A percentile compares a stretch with the other conserved stretches of the same genome.
Conservation (phyloP, 306 rosid species). For the Vachellia pachyceras region DNA sequence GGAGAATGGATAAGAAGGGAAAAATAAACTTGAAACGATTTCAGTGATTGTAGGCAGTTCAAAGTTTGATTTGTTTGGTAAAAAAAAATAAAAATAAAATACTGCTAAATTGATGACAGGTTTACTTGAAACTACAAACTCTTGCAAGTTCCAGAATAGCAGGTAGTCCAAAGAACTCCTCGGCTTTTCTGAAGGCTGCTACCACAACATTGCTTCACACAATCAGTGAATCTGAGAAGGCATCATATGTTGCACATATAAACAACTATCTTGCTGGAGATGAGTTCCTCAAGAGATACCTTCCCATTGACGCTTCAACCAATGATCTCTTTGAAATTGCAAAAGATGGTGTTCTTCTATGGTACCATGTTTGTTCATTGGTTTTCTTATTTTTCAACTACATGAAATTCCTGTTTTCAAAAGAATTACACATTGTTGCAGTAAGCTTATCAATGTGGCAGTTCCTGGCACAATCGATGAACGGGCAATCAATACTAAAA, state of each 20-base stretch:
- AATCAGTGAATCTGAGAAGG: conserved; percentile 96
- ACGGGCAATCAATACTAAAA: conserved; percentile 87
- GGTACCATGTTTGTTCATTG: conserved; percentile 50
- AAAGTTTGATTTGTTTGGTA: conserved; percentile 23
- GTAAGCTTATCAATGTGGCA: conserved; percentile 97
- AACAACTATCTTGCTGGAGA: conserved; percentile 85
- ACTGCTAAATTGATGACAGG: conserved; percentile 50
- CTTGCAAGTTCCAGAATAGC: conserved; percentile 77
- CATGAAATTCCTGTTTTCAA: conserved; percentile 10
- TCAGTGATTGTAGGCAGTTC: not conserved
- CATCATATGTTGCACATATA: conserved; percentile 92
- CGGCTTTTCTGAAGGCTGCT: conserved; percentile 92
- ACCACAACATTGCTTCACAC: conserved; percentile 99
- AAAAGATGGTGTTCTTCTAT: conserved; percentile 94
- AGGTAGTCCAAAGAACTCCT: conserved; percentile 75
- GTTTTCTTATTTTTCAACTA: not conserved
- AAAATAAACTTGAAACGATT: conserved; percentile 3
- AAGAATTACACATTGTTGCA: conserved; percentile 46
- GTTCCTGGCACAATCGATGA: conserved; percentile 96
- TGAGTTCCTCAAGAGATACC: conserved; percentile 74
- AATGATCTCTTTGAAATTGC: conserved; percentile 88
- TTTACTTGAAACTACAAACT: conserved; percentile 80
- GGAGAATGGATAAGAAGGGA: not conserved
- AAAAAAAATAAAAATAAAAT: not conserved
- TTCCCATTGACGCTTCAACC: conserved; percentile 88